Evolutionary conservation across 139 green algal genomes (phyloP), one percentile per base, ranked within the genome.

Genomic region (Desmodesmus armatus): DNA sequence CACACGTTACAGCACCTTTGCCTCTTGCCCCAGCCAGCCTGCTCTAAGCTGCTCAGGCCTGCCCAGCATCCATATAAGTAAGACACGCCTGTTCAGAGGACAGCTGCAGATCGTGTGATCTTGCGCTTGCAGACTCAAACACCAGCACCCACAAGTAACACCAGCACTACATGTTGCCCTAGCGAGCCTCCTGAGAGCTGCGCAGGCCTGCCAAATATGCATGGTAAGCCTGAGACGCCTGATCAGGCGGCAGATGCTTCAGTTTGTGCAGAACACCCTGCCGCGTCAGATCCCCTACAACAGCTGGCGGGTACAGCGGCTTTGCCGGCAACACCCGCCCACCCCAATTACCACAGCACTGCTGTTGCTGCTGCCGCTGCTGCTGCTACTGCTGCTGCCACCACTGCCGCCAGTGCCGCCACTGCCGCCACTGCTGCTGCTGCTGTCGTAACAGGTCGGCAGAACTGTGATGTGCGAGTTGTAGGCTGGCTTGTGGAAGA

Each of bases 181-280:
- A n/a, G n/a, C n/a, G n/a, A n/a, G n/a, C n/a, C n/a, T n/a, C n/a
- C n/a, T n/a, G n/a, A n/a, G n/a, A n/a, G 33, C 15, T 27, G 19
- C 75, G 17, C 6, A 73, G 51, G 6, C 51, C 76, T 9, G 79
- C 69, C 49, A 88, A 40, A 3, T 74, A 6, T 19, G 72, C 77
- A 43, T 88, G 84, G 51, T 88, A 89, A 0, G 25, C 27, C 37
- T 31, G 44, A 17, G 43, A 77, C 0, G 85, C 85, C 71, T 87
- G 71, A 31, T 83, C 85, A 17, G 79, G 5, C n/a, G 79, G 79
- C 39, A 89, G 72, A 47, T 89, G 85, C 70, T 53, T 74, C 35
- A 76, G 67, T 60, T 70, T 89, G 62, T 89, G 85, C 85, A 89
- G 71, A 11, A 89, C 51, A 23, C 85, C 85, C n/a, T 82, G 53